phyloP scores from a whole-genome alignment of 2,329 filamentous ascomycete genomes.

The Achaetomium macrosporum region DNA sequence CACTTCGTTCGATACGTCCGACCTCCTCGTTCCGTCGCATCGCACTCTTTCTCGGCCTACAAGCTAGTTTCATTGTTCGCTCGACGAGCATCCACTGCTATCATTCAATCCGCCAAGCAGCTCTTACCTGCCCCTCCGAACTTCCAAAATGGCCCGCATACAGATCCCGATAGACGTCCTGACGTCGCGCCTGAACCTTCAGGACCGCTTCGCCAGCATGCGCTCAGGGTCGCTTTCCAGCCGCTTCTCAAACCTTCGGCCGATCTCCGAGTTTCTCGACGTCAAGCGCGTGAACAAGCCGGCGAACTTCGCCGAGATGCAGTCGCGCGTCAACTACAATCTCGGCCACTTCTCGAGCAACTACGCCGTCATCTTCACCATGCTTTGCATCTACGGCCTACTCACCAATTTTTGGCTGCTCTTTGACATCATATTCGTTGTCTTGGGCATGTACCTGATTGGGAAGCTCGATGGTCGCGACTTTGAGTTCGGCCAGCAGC shows the following conservation, averaged over 20 bases:
- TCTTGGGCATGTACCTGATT: slow-evolving; percentile 84
- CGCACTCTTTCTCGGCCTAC: background rate
- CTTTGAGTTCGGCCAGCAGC: slow-evolving; percentile 75
- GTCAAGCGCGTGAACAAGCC: slow-evolving; percentile 95
- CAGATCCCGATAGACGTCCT: slow-evolving; percentile 88
- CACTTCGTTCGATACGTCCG: background rate
- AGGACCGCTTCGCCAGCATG: slow-evolving; percentile 77
- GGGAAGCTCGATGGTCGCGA: slow-evolving; percentile 85
- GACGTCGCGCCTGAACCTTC: slow-evolving; percentile 83
- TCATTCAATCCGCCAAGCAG: background rate
- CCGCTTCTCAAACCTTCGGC: slow-evolving; percentile 88
- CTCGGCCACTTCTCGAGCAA: slow-evolving; percentile 96
- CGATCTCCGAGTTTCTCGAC: slow-evolving; percentile 90
- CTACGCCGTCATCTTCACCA: slow-evolving; percentile 87
- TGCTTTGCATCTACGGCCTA: slow-evolving; percentile 93
- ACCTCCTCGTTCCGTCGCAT: background rate
- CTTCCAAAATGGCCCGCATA: slow-evolving; percentile 66
- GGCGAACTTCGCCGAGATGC: slow-evolving; percentile 63
- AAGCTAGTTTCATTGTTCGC: background rate
- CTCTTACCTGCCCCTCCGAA: background rate
- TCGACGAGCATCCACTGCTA: background rate
- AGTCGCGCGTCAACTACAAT: slow-evolving; percentile 59
- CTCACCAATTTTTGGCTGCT: slow-evolving; percentile 81
- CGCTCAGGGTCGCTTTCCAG: slow-evolving; percentile 71
- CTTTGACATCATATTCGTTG: slow-evolving; percentile 86